A percentile compares a stretch with the other conserved stretches of the same genome.
Conservation (phyloP, 1,139 yeast species). For the Yamadazyma mexicana region DNA sequence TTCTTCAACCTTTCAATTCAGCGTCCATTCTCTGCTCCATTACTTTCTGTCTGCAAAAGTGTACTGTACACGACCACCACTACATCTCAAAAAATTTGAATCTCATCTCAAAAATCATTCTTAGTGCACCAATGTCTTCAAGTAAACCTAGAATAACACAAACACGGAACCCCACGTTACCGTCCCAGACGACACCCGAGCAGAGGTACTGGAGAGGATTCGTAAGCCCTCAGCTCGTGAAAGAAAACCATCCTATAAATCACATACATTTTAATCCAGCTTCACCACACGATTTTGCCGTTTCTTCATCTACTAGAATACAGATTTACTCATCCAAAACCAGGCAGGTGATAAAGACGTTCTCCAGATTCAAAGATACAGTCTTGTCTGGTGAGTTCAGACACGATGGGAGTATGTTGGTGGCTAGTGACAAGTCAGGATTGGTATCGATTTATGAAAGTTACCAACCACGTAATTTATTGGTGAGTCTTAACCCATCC, state of each 20-base stretch:
- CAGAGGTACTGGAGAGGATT: conserved; percentile 93
- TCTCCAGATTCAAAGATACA: conserved; percentile 87
- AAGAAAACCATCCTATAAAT: conserved; percentile 89
- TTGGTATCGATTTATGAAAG: conserved; percentile 82
- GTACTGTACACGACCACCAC: conserved; percentile 9
- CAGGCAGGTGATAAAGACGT: conserved; percentile 84
- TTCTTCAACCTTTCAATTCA: too few species aligned
- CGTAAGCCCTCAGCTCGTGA: conserved; percentile 80
- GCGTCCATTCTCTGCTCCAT: too few species aligned
- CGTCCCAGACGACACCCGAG: conserved; percentile 86
- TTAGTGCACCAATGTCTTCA: conserved; percentile 64
- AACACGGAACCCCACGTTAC: conserved; percentile 70
- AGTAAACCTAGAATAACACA: conserved; percentile 67
- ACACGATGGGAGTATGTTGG: conserved; percentile 77
- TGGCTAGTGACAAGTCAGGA: conserved; percentile 90
- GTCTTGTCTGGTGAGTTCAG: conserved; percentile 85
- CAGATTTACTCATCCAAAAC: conserved; percentile 93
- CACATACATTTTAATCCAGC: conserved; percentile 86
- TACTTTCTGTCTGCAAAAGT: too few species aligned
- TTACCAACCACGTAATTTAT: conserved; percentile 69
- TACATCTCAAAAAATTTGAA: conserved; percentile 12
- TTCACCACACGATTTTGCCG: conserved; percentile 90
- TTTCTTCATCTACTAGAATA: conserved; percentile 86
- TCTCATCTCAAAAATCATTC: conserved; percentile 11
- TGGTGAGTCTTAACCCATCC: conserved; percentile 80